Conservation (phyloP, 1,284 basidiomycete genomes). For the Tetrapyrgos nigripes region DNA sequence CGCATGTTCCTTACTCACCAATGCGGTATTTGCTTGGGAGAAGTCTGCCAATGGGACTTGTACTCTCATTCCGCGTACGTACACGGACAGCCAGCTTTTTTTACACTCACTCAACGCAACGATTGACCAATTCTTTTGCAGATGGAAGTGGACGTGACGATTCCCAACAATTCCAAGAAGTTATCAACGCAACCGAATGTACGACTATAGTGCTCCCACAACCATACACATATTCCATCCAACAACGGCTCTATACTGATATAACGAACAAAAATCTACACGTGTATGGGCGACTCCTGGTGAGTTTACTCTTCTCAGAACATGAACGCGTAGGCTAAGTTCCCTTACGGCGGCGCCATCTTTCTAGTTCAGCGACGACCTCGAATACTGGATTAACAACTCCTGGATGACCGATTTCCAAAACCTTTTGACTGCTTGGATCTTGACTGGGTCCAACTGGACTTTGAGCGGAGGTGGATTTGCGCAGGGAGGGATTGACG, state of each 20-base stretch:
- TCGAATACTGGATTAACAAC: conserved; percentile 34
- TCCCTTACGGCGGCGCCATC: too few relatives aligned
- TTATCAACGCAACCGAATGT: background rate
- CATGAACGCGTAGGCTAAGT: too few relatives aligned
- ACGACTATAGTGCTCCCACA: background rate
- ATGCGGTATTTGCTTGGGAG: background rate
- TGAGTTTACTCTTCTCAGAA: too few relatives aligned
- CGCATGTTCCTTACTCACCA: background rate
- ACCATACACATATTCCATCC: background rate
- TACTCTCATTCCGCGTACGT: background rate
- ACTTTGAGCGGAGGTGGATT: conserved; percentile 33
- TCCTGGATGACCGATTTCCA: conserved; percentile 34
- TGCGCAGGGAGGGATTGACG: conserved; percentile 36
- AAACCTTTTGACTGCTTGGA: conserved; percentile 39
- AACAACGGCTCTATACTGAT: background rate
- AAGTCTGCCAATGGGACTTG: background rate
- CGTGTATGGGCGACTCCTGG: background rate
- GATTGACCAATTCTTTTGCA: too few relatives aligned
- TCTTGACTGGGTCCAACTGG: conserved; percentile 34
- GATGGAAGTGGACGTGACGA: background rate
- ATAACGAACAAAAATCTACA: background rate
- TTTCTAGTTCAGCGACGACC: background rate
- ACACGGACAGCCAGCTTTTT: background rate
- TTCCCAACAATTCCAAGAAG: background rate
- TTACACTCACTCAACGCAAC: background rate